A percentile compares a stretch with the other conserved stretches of the same genome.
Conservation (phyloP, 164 flowering plant species). For the Aristolochia contorta region DNA sequence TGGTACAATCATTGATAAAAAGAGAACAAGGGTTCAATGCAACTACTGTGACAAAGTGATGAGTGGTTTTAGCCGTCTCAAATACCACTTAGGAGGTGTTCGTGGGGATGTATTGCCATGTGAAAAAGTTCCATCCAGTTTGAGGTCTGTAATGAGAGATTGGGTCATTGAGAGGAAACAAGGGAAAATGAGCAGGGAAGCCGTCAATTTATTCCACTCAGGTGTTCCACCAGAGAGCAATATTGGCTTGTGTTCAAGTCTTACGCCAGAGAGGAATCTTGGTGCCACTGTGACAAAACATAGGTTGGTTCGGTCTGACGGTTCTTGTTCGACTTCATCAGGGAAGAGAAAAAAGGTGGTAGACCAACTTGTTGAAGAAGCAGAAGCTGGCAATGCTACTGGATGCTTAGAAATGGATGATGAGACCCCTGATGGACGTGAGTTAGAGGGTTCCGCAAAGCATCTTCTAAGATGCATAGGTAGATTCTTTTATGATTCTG, state of each 20-base stretch:
- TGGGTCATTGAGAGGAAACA: slow-evolving; percentile 15
- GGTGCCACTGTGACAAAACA: slow-evolving; percentile 7
- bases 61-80: slow-evolving; percentile 35
- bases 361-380: slow-evolving; percentile 2
- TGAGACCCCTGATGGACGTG: slow-evolving; percentile 1
- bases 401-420: neutral
- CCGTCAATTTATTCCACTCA: slow-evolving; percentile 9
- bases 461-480: slow-evolving; percentile 29
- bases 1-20: slow-evolving; percentile 24
- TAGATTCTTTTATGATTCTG: slow-evolving; percentile 43
- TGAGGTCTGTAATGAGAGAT: slow-evolving; percentile 23
- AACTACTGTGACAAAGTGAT: slow-evolving; percentile 42
- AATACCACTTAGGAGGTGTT: slow-evolving; percentile 41
- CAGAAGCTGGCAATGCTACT: neutral
- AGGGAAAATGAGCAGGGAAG: slow-evolving; percentile 14
- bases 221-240: slow-evolving; percentile 15
- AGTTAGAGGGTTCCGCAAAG: slow-evolving; percentile 7
- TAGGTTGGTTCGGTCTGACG: too few relatives aligned
- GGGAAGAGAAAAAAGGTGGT: slow-evolving; percentile 8
- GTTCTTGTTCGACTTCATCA: neutral
- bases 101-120: slow-evolving; percentile 45
- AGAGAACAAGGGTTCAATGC: slow-evolving; percentile 30
- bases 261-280: neutral
- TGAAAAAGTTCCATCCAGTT: slow-evolving; percentile 27
- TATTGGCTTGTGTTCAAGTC: slow-evolving; percentile 5